Conservation (phyloP, 441 rosid genomes). For the Gossypium trilobum region DNA sequence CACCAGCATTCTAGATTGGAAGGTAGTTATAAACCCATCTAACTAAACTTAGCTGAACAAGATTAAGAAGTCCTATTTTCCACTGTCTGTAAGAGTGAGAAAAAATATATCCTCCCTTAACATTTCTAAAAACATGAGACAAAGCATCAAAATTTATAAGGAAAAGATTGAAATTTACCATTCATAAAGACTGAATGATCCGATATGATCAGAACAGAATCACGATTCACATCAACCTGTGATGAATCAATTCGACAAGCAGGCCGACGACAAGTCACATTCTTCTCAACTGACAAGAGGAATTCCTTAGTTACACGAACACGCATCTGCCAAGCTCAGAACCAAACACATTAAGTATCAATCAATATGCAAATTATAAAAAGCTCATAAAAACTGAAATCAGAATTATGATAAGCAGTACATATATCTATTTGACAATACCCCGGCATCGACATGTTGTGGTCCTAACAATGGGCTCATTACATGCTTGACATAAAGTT, state of each 20-base stretch:
- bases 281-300: slow-evolving; percentile 52
- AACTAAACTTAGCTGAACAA: neutral
- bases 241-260: slow-evolving; percentile 64
- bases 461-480: slow-evolving; percentile 70
- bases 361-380: neutral
- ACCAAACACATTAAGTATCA: neutral
- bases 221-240: slow-evolving; percentile 39
- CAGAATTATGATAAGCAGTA: neutral
- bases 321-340: slow-evolving; percentile 36
- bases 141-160: neutral
- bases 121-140: neutral
- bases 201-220: slow-evolving; percentile 56
- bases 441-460: slow-evolving; percentile 68
- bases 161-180: slow-evolving; percentile 31
- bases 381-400: neutral
- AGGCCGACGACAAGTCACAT: slow-evolving; percentile 50
- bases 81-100: neutral
- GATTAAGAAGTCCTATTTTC: neutral
- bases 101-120: neutral
- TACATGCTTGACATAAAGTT: slow-evolving; percentile 42
- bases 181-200: slow-evolving; percentile 66
- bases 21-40: neutral
- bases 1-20: neutral
- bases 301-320: slow-evolving; percentile 50
- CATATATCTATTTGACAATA: slow-evolving; percentile 16